phyloP scores from a whole-genome alignment of 208 protist genomes.

The Acanthamoeba triangularis region DNA sequence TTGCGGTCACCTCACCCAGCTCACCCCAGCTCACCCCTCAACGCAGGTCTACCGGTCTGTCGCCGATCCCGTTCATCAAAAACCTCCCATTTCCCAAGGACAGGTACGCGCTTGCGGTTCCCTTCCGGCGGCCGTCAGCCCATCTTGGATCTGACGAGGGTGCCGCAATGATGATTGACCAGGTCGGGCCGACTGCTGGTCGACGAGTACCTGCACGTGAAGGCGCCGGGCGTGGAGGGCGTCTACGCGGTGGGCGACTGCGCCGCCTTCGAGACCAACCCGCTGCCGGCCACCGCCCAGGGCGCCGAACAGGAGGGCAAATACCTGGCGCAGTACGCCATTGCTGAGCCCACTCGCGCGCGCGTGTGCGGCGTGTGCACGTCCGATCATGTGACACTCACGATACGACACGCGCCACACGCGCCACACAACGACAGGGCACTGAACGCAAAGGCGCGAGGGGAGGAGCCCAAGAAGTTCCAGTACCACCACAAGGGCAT shows the following conservation, averaged over 20 bases:
- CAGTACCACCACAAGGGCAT: conserved; percentile 18
- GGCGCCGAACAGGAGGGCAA: conserved; percentile 74
- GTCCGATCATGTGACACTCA: not conserved
- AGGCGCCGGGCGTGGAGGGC: conserved; percentile 19
- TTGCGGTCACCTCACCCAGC: no score
- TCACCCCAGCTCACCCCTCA: not conserved
- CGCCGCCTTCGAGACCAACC: conserved; percentile 27
- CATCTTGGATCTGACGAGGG: not conserved
- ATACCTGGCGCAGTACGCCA: conserved; percentile 67
- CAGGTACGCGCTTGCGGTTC: no score
- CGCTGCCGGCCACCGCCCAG: conserved; percentile 74
- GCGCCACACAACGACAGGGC: not conserved
- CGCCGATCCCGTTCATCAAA: not conserved
- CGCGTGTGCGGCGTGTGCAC: not conserved
- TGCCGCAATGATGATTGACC: not conserved
- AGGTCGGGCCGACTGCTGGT: conserved; percentile 73
- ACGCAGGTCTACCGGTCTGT: not conserved
- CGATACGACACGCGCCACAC: not conserved
- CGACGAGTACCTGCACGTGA: conserved; percentile 80
- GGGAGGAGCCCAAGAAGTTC: conserved; percentile 25
- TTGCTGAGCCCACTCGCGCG: not conserved
- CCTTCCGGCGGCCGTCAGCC: not conserved
- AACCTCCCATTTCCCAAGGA: not conserved
- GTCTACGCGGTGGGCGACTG: conserved; percentile 79
- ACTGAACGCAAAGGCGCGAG: not conserved